Conservation (phyloP, 306 rosid species). For the Boehmeria nivea region DNA sequence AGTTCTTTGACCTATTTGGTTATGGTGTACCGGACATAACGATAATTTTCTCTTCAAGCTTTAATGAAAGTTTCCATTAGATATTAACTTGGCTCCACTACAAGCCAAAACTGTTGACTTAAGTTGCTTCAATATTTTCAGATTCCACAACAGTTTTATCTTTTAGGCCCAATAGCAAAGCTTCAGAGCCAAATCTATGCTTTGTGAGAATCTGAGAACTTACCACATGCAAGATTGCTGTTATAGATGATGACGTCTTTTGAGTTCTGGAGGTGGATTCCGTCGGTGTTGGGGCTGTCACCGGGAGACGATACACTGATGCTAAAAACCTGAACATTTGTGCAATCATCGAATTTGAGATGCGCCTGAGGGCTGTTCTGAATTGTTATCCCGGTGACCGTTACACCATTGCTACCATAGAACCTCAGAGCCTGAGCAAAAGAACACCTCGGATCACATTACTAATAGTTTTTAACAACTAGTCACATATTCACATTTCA, state of each 20-base stretch:
- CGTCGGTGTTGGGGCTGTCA: slow-evolving; percentile 76
- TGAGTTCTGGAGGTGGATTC: slow-evolving; percentile 72
- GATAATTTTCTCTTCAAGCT: background rate
- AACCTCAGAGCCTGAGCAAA: slow-evolving; percentile 59
- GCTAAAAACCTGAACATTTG: slow-evolving; percentile 46
- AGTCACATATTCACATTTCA: background rate
- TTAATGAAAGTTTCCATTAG: too few relatives aligned
- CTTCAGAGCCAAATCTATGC: background rate
- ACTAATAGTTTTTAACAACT: too few relatives aligned
- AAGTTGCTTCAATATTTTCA: too few relatives aligned
- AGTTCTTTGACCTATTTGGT: too few relatives aligned
- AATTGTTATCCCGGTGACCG: slow-evolving; percentile 60
- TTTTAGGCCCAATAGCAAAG: too few relatives aligned
- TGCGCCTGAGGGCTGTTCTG: slow-evolving; percentile 68
- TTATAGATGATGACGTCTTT: slow-evolving; percentile 39
- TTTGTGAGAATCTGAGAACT: background rate
- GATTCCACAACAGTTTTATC: too few relatives aligned
- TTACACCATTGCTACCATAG: slow-evolving; percentile 57
- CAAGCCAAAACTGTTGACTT: too few relatives aligned
- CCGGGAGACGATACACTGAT: slow-evolving; percentile 53
- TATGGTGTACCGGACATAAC: too few relatives aligned
- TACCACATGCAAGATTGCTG: slow-evolving; percentile 63
- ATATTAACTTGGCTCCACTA: too few relatives aligned
- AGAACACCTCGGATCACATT: background rate
- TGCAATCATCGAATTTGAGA: slow-evolving; percentile 59